Evolutionary conservation across 352 stramenopile species (phyloP), one percentile per base, ranked within the genome.

Genomic region (Pelagophyceae sp.): DNA sequence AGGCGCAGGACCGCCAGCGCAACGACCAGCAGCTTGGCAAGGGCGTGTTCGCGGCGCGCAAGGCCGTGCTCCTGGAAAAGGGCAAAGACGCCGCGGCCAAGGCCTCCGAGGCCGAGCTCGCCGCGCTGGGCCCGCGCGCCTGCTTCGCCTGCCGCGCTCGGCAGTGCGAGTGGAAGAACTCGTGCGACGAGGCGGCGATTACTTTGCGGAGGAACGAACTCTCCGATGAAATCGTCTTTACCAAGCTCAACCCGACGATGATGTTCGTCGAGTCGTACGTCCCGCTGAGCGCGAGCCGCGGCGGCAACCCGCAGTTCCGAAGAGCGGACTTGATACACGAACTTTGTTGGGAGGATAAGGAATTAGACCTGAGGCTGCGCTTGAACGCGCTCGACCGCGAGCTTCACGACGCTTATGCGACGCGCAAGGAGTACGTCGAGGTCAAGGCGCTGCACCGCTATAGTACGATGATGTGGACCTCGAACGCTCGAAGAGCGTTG

Each of bases 361-460:
- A 83, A 20, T 78, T 90, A 23, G 78, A 85, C 75, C 58, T 72
- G 20, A 74, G 80, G 0, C 83, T 96, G 3, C 87, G 88, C 2
- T 63, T 91, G 29, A 50, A 70, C 35, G 85, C 79, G 0, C 86
- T 98, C n/a, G 93, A 98, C 76, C 81, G 86, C 29, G 93, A 98
- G 74, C 88, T 98, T n/a, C 93, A 98, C 77, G 83, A 87, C 51
- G 93, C 90, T 23, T 96, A 94, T 79, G 82, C 85, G 20, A 88
- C 84, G 25, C 90, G 83, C 33, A 87, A 90, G 69, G 82, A 88
- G 32, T 93, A 88, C 74, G 93, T 97, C 45, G 89, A 95, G 80
- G 96, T 93, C 19, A 79, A 89, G 69, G 90, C 91, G 38, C 82
- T 98, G 0, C 93, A 98, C 76, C 92, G 90, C 0, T 97, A 95